phyloP scores from a whole-genome alignment of 306 rosid genomes.

The Cyclanthera cordifolia region DNA sequence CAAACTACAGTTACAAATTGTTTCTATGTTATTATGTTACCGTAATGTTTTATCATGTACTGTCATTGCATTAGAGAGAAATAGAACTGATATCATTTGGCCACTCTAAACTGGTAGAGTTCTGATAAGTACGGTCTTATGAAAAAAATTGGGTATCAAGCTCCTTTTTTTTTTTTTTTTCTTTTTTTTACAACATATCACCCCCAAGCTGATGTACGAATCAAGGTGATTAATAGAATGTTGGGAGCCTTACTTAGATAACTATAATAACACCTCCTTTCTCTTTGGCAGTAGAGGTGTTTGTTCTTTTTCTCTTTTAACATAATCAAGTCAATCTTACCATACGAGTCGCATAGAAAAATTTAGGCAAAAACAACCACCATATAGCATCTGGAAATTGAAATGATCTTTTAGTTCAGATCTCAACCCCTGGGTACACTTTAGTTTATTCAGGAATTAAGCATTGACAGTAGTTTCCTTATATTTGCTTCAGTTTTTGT shows the following conservation, averaged over 20 bases:
- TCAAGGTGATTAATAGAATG: too few relatives aligned
- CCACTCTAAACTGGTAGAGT: neutral
- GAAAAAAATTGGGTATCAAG: too few relatives aligned
- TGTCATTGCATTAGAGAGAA: neutral
- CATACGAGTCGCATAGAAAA: neutral
- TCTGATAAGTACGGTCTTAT: neutral
- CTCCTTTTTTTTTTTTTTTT: too few relatives aligned
- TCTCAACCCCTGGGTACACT: neutral
- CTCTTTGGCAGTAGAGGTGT: neutral
- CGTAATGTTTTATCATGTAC: neutral
- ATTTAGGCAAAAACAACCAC: neutral
- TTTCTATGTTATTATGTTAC: neutral
- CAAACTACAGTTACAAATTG: neutral
- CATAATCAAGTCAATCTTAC: neutral
- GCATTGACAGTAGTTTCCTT: neutral
- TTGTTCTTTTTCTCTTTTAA: neutral
- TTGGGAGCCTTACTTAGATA: too few relatives aligned
- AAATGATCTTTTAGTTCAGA: neutral
- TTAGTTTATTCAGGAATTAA: neutral
- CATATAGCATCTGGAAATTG: neutral
- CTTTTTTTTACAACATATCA: too few relatives aligned
- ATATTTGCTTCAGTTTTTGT: slow-evolving; percentile 38
- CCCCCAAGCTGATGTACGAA: too few relatives aligned
- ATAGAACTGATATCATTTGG: neutral
- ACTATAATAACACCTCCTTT: neutral